phyloP scores from a whole-genome alignment of 768 basidiomycete genomes.

The Mycena latifolia region DNA sequence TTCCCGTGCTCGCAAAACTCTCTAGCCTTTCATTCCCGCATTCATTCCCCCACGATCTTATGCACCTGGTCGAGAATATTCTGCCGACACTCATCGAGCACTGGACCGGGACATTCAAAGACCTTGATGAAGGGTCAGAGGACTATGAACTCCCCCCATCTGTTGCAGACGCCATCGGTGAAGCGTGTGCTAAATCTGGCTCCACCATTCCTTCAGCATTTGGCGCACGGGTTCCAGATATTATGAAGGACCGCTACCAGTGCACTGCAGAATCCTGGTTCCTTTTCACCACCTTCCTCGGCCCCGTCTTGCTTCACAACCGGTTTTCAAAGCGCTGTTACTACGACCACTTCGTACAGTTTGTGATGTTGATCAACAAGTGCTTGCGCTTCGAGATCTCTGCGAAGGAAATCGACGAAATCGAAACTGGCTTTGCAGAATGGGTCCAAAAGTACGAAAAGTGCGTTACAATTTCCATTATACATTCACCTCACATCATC shows the following conservation, averaged over 20 bases:
- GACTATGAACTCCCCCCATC: constrained; percentile 35
- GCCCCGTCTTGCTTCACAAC: constrained; percentile 38
- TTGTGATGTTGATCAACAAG: neutral
- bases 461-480: no score
- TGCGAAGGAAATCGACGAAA: neutral
- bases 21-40: constrained; percentile 35
- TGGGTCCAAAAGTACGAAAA: neutral
- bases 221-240: constrained; percentile 42
- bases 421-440: neutral
- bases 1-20: constrained; percentile 39
- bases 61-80: constrained; percentile 54
- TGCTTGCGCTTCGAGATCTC: neutral
- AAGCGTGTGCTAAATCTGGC: constrained; percentile 40
- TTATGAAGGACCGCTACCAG: constrained; percentile 36
- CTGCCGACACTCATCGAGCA: constrained; percentile 44
- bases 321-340: neutral
- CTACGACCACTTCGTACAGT: constrained; percentile 17
- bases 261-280: constrained; percentile 47
- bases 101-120: constrained; percentile 51
- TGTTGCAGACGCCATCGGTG: constrained; percentile 49
- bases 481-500: no score
- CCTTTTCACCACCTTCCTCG: constrained; percentile 45
- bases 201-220: constrained; percentile 46
- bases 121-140: constrained; percentile 36
- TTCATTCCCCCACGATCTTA: constrained; percentile 52